A percentile compares a stretch with the other conserved stretches of the same genome.
These are phyloP conservation scores for Ceratobasidium sp. DNA, from an alignment of 1,284 basidiomycete species.

Conservation along the genomic window DNA sequence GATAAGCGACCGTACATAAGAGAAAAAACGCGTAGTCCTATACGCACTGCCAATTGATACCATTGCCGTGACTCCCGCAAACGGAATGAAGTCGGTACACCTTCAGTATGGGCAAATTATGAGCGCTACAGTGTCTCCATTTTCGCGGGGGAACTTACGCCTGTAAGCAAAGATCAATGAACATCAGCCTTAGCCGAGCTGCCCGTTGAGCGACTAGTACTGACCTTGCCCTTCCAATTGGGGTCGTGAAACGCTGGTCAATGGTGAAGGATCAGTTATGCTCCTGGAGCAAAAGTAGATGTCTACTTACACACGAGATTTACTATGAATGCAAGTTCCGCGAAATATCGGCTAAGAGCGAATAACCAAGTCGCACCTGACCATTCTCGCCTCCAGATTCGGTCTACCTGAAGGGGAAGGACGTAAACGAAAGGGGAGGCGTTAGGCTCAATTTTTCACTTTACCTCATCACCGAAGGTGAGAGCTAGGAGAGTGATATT, in stretches of 20 bases:
- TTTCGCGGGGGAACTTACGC: slow-evolving; percentile 1
- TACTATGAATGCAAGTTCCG: slow-evolving; percentile 39
- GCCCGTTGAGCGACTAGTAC: background rate
- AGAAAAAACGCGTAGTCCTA: background rate
- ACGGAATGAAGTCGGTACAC: slow-evolving; percentile 3
- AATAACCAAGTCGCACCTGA: slow-evolving; percentile 42
- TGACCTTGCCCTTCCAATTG: slow-evolving; percentile 19
- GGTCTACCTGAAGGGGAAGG: slow-evolving; percentile 3
- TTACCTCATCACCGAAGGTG: slow-evolving; percentile 14
- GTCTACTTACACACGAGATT: slow-evolving; percentile 34
- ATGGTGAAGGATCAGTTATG: background rate
- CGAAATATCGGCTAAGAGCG: slow-evolving; percentile 23
- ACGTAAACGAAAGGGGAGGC: background rate
- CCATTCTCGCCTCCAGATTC: slow-evolving; percentile 40
- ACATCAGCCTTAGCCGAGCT: background rate
- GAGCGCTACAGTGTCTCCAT: background rate
- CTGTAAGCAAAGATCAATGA: background rate
- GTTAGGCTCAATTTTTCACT: too few species aligned
- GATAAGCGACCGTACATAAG: background rate
- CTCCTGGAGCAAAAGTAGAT: background rate
- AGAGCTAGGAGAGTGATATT: background rate
- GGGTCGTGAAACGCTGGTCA: slow-evolving; percentile 33
- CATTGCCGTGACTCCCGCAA: slow-evolving; percentile 6
- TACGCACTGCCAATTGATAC: slow-evolving; percentile 23
- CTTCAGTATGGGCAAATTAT: background rate